These are phyloP conservation scores for Pelagophyceae sp. DNA, from an alignment of 352 stramenopile genomes.

Conservation along the genomic window DNA sequence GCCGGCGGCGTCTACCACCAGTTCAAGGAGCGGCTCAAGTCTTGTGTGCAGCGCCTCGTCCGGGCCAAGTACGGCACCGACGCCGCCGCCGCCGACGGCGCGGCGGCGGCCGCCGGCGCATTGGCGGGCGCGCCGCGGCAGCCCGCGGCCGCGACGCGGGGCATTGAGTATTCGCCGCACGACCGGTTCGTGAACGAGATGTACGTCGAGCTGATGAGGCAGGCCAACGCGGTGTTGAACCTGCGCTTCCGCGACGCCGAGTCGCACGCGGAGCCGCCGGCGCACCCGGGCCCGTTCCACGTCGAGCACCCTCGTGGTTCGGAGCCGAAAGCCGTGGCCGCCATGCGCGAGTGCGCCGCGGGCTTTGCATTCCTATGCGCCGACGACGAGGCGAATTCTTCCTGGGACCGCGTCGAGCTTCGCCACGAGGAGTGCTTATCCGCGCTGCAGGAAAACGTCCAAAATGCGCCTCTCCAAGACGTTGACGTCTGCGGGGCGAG, in stretches of 20 bases:
- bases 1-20: neutral
- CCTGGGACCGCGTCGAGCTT: neutral
- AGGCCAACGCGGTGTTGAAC: neutral
- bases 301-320: neutral
- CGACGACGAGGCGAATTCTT: neutral
- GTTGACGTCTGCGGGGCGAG: neutral
- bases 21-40: constrained; percentile 20
- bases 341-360: too few relatives aligned
- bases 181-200: neutral
- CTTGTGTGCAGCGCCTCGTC: constrained; percentile 8
- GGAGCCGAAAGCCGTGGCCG: neutral
- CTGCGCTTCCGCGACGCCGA: constrained; percentile 5
- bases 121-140: neutral
- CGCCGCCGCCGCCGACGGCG: neutral
- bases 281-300: too few relatives aligned
- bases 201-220: neutral
- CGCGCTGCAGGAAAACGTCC: too few relatives aligned
- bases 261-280: neutral
- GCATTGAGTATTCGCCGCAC: too few relatives aligned
- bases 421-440: neutral
- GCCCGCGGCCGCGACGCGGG: neutral
- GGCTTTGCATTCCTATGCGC: neutral
- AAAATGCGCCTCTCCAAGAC: neutral
- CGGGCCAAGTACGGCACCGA: neutral
- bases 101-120: too few relatives aligned